These are phyloP conservation scores for Neurospora sp. DNA, from an alignment of 495 filamentous ascomycete genomes.

Conservation along the genomic window DNA sequence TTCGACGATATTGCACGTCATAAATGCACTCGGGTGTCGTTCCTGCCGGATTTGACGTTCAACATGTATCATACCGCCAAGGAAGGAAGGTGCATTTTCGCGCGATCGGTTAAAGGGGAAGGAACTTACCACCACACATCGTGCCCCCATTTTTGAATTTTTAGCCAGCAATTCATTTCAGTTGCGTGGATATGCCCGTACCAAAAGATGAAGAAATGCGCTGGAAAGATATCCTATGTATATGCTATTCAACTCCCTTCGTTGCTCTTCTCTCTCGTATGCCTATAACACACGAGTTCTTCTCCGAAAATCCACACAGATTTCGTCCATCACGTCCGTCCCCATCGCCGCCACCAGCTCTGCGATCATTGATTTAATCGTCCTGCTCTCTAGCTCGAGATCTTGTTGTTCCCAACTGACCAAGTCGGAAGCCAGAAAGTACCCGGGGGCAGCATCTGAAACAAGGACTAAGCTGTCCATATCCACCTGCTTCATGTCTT, in stretches of 20 bases:
- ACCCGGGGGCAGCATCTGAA: constrained; percentile 16
- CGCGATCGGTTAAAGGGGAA: not conserved
- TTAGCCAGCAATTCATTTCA: not conserved
- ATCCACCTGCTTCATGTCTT: constrained; percentile 51
- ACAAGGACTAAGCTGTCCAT: constrained; percentile 44
- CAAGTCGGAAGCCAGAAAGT: constrained; percentile 40
- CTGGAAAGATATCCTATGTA: not conserved
- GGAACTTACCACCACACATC: not conserved
- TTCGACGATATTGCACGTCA: not conserved
- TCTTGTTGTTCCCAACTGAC: constrained; percentile 55
- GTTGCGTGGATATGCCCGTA: not conserved
- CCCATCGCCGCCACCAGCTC: constrained; percentile 74
- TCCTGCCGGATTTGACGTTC: not conserved
- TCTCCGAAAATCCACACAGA: constrained; percentile 31
- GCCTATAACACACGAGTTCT: not conserved
- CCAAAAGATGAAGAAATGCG: not conserved
- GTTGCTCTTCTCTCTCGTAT: not conserved
- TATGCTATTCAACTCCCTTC: not conserved
- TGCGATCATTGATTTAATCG: constrained; percentile 56
- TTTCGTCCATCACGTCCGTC: constrained; percentile 48
- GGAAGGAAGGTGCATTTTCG: not conserved
- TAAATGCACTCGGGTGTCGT: not conserved
- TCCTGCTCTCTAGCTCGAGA: constrained; percentile 34
- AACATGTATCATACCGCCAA: not conserved
- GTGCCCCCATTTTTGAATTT: not conserved